Evolutionary conservation across 176 grass and related monocot genomes (phyloP), one percentile per base, ranked within the genome.

Genomic region (Aegilops tauschii): DNA sequence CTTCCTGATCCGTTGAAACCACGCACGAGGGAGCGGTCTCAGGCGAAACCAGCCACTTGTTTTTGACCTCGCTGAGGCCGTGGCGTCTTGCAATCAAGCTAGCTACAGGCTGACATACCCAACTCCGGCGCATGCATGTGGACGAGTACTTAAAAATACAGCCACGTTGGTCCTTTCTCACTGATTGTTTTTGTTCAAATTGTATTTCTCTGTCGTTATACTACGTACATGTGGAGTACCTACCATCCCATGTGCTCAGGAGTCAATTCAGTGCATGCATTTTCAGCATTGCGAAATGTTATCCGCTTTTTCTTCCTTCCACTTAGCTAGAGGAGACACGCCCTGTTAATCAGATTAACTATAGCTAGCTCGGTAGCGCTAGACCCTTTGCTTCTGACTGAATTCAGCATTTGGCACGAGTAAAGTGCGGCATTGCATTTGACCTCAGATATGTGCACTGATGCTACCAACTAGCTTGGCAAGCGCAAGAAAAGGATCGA

Each of bases 41-140:
- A 29, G 74, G 36, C 39, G 23, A 17, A 78, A 36, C 50, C 52
- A 3, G 84, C 73, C 65, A 73, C 80, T 83, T 66, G 88, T 82
- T 86, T 86, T 17, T 83, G 84, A 73, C 73, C 18, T 18, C 73
- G 5, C 31, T 18, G 10, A 21, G 50, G 7, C 31, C 32, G 4
- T 29, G 50, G 50, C 6, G 25, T 64, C 28, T 77, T 21, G 5
- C 30, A 50, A 70, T 30, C 80, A 61, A 3, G 34, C 31, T 23
- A 3, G 47, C 29, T 39, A 34, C 56, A 28, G 74, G 12, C 27
- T 61, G 17, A 28, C 47, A 8, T 27, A 20, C 37, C 77, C 11
- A 50, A 9, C 36, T 17, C 5, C 50, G 4, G 12, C 45, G 4
- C 50, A 21, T 31, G 11, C 10, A 35, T 35, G 14, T 65, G 59